Conservation (phyloP, 2,329 filamentous ascomycete genomes). For the Torrubiellomyces zombiae region DNA sequence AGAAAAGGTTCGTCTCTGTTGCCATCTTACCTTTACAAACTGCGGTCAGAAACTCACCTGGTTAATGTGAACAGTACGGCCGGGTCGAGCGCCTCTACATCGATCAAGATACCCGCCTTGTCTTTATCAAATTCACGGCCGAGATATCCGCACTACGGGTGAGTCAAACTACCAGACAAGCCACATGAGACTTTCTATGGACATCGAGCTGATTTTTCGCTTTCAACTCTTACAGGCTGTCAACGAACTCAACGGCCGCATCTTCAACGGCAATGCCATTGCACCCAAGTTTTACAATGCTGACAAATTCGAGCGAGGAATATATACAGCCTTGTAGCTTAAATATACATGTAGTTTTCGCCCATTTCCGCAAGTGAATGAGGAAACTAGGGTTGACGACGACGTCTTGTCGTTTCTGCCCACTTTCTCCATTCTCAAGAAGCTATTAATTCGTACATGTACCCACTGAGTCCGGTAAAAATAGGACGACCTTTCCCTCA, state of each 20-base stretch:
- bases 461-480: too few relatives aligned
- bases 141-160: constrained; percentile 70
- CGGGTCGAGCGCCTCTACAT: constrained; percentile 68
- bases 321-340: constrained; percentile 20
- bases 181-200: too few relatives aligned
- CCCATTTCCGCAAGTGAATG: too few relatives aligned
- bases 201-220: too few relatives aligned
- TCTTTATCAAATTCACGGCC: constrained; percentile 89
- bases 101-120: constrained; percentile 44
- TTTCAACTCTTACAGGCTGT: constrained; percentile 49
- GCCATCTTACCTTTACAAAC: neutral
- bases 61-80: constrained; percentile 55
- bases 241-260: constrained; percentile 70
- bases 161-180: too few relatives aligned
- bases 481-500: too few relatives aligned
- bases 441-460: too few relatives aligned
- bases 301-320: constrained; percentile 63
- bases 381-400: too few relatives aligned
- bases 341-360: too few relatives aligned
- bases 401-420: too few relatives aligned
- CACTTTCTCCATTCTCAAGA: too few relatives aligned
- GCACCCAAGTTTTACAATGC: constrained; percentile 66
- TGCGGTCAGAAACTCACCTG: neutral
- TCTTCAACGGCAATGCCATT: constrained; percentile 79
- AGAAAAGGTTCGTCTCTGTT: constrained; percentile 54